Percentiles rank a stretch among this genome's conserved stretches.
These are phyloP conservation scores for Penicillium simplicissimum DNA, from an alignment of 495 filamentous ascomycete species.

Conservation along the genomic window DNA sequence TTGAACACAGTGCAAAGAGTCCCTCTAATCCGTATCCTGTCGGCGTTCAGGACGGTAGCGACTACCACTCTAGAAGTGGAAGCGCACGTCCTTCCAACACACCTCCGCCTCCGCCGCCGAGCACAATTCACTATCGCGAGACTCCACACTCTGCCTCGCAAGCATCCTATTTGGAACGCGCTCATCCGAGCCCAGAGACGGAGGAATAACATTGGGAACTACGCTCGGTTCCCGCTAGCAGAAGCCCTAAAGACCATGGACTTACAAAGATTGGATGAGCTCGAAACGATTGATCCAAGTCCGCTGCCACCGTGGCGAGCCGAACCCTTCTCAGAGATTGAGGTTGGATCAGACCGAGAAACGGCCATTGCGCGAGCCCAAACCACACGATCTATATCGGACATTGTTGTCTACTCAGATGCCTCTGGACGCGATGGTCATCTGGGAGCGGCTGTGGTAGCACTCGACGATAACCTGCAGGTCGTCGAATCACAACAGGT, in stretches of 20 bases:
- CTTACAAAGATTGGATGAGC: slow-evolving; percentile 1
- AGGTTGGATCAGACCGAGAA: slow-evolving; percentile 22
- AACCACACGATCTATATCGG: not conserved
- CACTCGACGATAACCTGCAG: slow-evolving; percentile 13
- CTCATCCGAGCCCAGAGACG: slow-evolving; percentile 15
- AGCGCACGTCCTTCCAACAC: not conserved
- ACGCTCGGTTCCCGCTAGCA: slow-evolving; percentile 17
- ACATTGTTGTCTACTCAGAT: slow-evolving; percentile 25
- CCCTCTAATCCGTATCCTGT: slow-evolving; percentile 3
- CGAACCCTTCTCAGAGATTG: slow-evolving; percentile 24
- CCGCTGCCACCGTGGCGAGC: slow-evolving; percentile 24
- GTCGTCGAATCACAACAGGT: slow-evolving; percentile 18
- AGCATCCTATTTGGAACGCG: slow-evolving; percentile 15
- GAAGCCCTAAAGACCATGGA: slow-evolving; percentile 20
- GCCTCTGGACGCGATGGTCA: slow-evolving; percentile 21
- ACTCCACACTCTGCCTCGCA: slow-evolving; percentile 14
- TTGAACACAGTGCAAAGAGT: slow-evolving; percentile 10
- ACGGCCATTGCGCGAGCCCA: slow-evolving; percentile 19
- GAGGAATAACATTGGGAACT: slow-evolving; percentile 6
- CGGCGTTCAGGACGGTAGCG: not conserved
- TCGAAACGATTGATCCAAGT: slow-evolving; percentile 26
- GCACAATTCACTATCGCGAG: slow-evolving; percentile 3
- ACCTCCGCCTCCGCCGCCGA: not conserved
- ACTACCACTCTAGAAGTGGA: not conserved
- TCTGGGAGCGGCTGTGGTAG: slow-evolving; percentile 13